Evolutionary conservation across 805 yeast genomes (phyloP).

Genomic region (Cyberlindnera sargentensis): DNA sequence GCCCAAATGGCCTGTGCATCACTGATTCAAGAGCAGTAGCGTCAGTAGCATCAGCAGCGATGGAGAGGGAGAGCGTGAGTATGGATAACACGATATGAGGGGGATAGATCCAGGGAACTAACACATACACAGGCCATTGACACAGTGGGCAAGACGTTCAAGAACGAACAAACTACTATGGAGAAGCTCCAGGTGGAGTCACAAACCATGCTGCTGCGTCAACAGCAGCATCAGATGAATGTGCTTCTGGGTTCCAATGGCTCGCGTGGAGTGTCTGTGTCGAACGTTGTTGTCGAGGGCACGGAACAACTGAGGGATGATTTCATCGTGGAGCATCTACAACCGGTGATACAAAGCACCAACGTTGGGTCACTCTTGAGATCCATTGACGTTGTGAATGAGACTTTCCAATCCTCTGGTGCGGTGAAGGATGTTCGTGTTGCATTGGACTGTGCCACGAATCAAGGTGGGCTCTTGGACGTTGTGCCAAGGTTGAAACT

Average conservation of each 20-base stretch:
- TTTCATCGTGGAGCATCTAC: constrained; percentile 40
- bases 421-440: constrained; percentile 37
- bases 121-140: constrained; percentile 12
- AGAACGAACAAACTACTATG: constrained; percentile 6
- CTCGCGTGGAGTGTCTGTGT: constrained; percentile 31
- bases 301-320: constrained; percentile 37
- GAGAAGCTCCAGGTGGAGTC: constrained; percentile 22
- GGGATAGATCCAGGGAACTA: not conserved
- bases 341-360: constrained; percentile 36
- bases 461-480: constrained; percentile 10
- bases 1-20: no score
- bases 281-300: constrained; percentile 41
- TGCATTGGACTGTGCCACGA: constrained; percentile 10
- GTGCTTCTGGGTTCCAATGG: constrained; percentile 25
- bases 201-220: constrained; percentile 23
- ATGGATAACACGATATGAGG: not conserved
- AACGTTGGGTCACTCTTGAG: constrained; percentile 35
- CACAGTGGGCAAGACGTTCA: constrained; percentile 18
- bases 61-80: not conserved
- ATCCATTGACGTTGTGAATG: constrained; percentile 37
- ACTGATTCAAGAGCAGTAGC: no score
- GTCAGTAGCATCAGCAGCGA: no score
- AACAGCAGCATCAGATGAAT: constrained; percentile 23
- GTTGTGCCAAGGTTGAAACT: constrained; percentile 27
- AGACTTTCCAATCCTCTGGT: constrained; percentile 36